These are phyloP conservation scores for Radiomyces spectabilis DNA, from an alignment of 192 early-diverging fungal species.

Conservation along the genomic window DNA sequence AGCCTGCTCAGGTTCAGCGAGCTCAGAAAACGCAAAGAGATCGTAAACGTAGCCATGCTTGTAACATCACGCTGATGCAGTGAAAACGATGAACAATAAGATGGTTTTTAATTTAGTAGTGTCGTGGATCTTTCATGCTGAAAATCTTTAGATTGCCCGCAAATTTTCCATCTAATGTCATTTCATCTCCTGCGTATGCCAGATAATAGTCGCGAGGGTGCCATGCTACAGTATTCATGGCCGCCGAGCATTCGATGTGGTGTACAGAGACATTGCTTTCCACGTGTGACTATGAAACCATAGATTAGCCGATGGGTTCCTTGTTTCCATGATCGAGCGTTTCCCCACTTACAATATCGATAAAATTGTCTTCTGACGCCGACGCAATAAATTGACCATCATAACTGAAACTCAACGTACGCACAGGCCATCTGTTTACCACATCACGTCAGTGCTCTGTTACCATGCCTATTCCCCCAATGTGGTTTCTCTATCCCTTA, in stretches of 20 bases:
- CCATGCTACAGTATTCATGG: constrained; percentile 75
- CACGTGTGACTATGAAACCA: constrained; percentile 50
- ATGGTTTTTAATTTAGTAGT: too few species aligned
- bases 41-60: too few species aligned
- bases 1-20: too few species aligned
- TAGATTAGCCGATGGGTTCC: not conserved
- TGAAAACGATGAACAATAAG: too few species aligned
- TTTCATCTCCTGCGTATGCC: constrained; percentile 74
- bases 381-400: constrained; percentile 73
- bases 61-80: too few species aligned
- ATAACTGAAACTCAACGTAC: constrained; percentile 70
- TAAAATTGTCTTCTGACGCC: constrained; percentile 68
- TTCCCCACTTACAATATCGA: constrained; percentile 61
- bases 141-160: constrained; percentile 45
- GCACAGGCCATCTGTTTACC: constrained; percentile 55
- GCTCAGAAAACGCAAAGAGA: too few species aligned
- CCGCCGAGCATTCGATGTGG: constrained; percentile 54
- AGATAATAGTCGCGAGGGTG: constrained; percentile 70
- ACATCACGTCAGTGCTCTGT: not conserved
- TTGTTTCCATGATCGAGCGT: not conserved
- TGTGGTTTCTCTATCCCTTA: constrained; percentile 16
- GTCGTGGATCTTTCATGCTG: constrained; percentile 28
- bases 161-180: constrained; percentile 22
- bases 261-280: constrained; percentile 66
- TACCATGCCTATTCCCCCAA: not conserved